Conservation (phyloP, 2,329 filamentous ascomycete genomes). For the Ceratocystis colombiana region DNA sequence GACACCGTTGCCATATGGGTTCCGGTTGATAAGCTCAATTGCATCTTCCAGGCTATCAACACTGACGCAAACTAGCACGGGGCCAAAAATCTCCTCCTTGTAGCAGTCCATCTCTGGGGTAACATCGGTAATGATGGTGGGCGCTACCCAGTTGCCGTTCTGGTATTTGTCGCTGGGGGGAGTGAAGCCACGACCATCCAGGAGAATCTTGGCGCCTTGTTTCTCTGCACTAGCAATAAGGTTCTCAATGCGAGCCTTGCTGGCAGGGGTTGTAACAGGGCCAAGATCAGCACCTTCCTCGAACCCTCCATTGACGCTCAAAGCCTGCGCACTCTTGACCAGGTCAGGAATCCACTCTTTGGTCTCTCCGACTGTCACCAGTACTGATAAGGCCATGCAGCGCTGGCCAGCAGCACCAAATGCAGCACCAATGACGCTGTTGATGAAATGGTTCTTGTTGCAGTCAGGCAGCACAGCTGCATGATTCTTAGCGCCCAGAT, state of each 20-base stretch:
- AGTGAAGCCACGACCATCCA: slow-evolving; percentile 66
- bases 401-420: slow-evolving; percentile 78
- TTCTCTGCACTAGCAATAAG: slow-evolving; percentile 67
- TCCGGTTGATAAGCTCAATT: slow-evolving; percentile 70
- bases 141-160: slow-evolving; percentile 64
- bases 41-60: slow-evolving; percentile 69
- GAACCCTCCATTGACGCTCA: slow-evolving; percentile 71
- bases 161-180: slow-evolving; percentile 59
- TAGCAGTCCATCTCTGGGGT: slow-evolving; percentile 76
- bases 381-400: slow-evolving; percentile 76
- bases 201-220: slow-evolving; percentile 71
- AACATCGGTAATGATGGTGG: slow-evolving; percentile 73
- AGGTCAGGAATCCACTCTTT: slow-evolving; percentile 73
- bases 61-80: slow-evolving; percentile 71
- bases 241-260: slow-evolving; percentile 66
- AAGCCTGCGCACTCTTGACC: slow-evolving; percentile 60
- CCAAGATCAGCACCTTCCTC: slow-evolving; percentile 70
- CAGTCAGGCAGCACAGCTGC: slow-evolving; percentile 73
- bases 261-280: slow-evolving; percentile 70
- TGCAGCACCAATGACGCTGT: slow-evolving; percentile 71
- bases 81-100: slow-evolving; percentile 75
- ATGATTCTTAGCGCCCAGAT: slow-evolving; percentile 82
- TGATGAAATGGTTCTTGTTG: slow-evolving; percentile 84
- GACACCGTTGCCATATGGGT: slow-evolving; percentile 78
- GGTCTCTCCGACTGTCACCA: slow-evolving; percentile 76